Evolutionary conservation across 176 grass and related monocot species (phyloP).

Genomic region (Secale cereale): DNA sequence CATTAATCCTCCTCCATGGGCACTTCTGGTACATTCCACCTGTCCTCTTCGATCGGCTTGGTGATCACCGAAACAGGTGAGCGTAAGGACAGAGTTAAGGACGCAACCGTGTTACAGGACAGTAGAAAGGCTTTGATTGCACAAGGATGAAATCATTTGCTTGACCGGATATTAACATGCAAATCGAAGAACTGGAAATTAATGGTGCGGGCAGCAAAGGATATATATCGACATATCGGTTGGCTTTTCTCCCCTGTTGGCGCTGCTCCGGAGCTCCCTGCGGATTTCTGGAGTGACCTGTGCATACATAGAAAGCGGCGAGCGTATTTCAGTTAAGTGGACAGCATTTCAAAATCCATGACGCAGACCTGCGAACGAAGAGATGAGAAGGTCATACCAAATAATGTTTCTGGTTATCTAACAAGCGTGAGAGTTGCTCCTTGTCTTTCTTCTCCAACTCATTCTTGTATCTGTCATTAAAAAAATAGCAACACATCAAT

Average conservation of each 20-base stretch:
- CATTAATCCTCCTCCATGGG: conserved; percentile 82
- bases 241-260: conserved; percentile 62
- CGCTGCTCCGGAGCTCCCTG: conserved; percentile 65
- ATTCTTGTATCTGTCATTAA: conserved; percentile 72
- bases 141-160: no score
- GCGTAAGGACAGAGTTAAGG: conserved; percentile 62
- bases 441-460: conserved; percentile 73
- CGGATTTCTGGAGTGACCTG: conserved; percentile 92
- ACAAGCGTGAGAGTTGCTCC: conserved; percentile 56
- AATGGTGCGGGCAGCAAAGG: no score
- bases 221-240: conserved; percentile 62
- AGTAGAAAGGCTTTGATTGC: no score
- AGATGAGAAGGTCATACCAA: conserved; percentile 39
- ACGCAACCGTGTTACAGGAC: background rate
- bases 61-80: conserved; percentile 62
- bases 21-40: conserved; percentile 72
- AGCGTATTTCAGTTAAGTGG: background rate
- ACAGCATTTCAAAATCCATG: background rate
- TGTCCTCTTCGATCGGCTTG: conserved; percentile 79
- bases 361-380: background rate
- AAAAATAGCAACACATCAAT: background rate
- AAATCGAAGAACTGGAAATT: no score
- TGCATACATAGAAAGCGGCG: background rate
- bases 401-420: conserved; percentile 93
- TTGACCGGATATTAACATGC: no score